Evolutionary conservation across 805 yeast genomes (phyloP).

Genomic region (Saccharomycopsis capsularis): DNA sequence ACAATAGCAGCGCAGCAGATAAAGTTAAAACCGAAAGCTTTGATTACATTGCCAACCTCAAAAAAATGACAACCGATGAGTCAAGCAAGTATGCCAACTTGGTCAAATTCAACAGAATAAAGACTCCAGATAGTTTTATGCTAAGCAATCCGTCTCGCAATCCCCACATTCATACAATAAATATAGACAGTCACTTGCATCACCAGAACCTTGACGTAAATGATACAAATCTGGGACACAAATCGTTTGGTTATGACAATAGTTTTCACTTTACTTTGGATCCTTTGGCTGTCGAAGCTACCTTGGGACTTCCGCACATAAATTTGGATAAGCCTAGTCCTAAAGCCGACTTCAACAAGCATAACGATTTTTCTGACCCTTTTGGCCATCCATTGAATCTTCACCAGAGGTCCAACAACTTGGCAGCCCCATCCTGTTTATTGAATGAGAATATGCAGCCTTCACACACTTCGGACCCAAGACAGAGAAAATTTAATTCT

Average conservation of each 20-base stretch:
- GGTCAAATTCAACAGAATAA: background rate
- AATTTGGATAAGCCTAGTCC: too few species aligned
- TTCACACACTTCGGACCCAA: too few species aligned
- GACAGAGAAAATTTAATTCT: too few species aligned
- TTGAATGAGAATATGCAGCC: too few species aligned
- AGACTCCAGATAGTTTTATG: background rate
- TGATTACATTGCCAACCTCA: slow-evolving; percentile 6
- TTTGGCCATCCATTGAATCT: too few species aligned
- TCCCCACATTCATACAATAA: background rate
- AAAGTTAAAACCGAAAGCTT: slow-evolving; percentile 1
- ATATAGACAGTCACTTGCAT: too few species aligned
- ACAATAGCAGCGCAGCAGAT: too few species aligned
- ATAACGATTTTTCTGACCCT: too few species aligned
- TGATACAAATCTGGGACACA: too few species aligned
- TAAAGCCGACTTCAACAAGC: too few species aligned
- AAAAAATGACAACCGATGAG: slow-evolving; percentile 11
- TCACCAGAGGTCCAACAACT: too few species aligned
- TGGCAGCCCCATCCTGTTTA: too few species aligned
- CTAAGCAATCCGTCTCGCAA: background rate
- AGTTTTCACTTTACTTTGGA: slow-evolving; percentile 36
- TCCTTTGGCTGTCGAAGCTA: slow-evolving; percentile 44
- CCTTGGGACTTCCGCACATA: slow-evolving; percentile 21
- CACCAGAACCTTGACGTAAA: background rate
- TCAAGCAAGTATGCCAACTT: background rate
- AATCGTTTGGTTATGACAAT: slow-evolving; percentile 23